phyloP scores from a whole-genome alignment of 352 stramenopile genomes.

The Pythium insidiosum region DNA sequence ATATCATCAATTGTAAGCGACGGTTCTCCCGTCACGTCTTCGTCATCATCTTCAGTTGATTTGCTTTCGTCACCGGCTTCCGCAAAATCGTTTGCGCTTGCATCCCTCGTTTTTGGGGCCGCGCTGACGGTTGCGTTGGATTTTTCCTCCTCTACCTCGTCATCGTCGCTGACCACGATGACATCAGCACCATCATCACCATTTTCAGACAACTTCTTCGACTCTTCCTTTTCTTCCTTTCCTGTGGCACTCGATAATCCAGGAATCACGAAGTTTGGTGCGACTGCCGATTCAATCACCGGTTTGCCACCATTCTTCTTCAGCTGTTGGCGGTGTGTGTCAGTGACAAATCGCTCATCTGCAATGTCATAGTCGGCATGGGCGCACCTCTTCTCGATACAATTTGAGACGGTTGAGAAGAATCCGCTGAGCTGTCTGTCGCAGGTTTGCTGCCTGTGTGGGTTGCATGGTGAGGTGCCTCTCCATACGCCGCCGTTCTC shows the following conservation, averaged over 20 bases:
- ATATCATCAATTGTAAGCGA: constrained; percentile 59
- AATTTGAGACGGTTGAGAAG: constrained; percentile 88
- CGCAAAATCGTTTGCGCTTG: not conserved
- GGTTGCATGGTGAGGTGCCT: too few species aligned
- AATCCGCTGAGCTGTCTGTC: constrained; percentile 91
- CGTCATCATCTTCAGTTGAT: constrained; percentile 19
- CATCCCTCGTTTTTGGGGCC: not conserved
- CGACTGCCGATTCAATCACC: constrained; percentile 25
- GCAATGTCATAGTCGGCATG: too few species aligned
- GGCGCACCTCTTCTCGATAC: constrained; percentile 38
- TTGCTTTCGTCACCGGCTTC: constrained; percentile 14
- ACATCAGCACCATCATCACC: constrained; percentile 2
- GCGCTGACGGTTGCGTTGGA: not conserved
- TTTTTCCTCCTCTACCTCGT: constrained; percentile 15
- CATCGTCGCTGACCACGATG: constrained; percentile 11
- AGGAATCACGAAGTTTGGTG: constrained; percentile 47
- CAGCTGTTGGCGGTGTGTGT: too few species aligned
- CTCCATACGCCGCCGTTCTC: too few species aligned
- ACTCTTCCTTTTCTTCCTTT: constrained; percentile 9
- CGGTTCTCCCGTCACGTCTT: too few species aligned
- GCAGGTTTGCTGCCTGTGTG: constrained; percentile 67
- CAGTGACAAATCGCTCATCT: too few species aligned
- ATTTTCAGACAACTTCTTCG: not conserved
- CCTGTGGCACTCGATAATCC: not conserved
- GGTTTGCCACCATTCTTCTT: constrained; percentile 43